phyloP scores from a whole-genome alignment of 352 stramenopile species.

The Phytophthora cactorum region DNA sequence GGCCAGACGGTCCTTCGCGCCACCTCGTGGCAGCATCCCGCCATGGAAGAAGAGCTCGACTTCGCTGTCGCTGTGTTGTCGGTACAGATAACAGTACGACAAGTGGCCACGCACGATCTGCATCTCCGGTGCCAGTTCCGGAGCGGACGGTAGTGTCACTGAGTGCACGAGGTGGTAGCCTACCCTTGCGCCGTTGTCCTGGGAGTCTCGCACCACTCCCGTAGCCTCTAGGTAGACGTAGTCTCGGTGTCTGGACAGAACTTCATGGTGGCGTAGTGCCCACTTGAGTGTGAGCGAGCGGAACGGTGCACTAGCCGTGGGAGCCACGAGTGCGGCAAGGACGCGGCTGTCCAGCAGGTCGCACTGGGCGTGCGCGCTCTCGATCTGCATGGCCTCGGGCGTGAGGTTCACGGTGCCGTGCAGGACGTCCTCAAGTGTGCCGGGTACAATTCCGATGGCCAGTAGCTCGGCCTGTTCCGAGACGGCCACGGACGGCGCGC shows the following conservation, averaged over 20 bases:
- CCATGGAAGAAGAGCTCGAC: slow-evolving; percentile 70
- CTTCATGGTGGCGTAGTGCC: slow-evolving; percentile 59
- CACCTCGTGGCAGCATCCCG: slow-evolving; percentile 52
- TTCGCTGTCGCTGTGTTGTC: slow-evolving; percentile 41
- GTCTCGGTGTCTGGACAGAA: slow-evolving; percentile 65
- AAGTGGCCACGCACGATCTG: slow-evolving; percentile 68
- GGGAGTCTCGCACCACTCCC: slow-evolving; percentile 48
- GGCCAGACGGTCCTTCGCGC: slow-evolving; percentile 50
- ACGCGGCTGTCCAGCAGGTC: slow-evolving; percentile 65
- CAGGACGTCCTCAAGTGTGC: slow-evolving; percentile 55
- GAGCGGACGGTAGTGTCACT: slow-evolving; percentile 51
- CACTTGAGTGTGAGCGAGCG: slow-evolving; percentile 70
- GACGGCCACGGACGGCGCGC: slow-evolving; percentile 11
- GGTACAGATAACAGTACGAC: slow-evolving; percentile 60
- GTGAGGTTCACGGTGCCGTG: slow-evolving; percentile 65
- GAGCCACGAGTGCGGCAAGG: slow-evolving; percentile 53
- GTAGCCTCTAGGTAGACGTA: slow-evolving; percentile 74
- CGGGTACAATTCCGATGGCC: slow-evolving; percentile 43
- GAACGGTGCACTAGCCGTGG: slow-evolving; percentile 56
- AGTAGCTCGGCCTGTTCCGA: slow-evolving; percentile 47
- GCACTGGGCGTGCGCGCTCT: slow-evolving; percentile 49
- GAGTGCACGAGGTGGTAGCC: slow-evolving; percentile 73
- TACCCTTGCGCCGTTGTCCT: slow-evolving; percentile 48
- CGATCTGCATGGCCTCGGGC: slow-evolving; percentile 65
- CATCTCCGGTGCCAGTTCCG: slow-evolving; percentile 66